phyloP scores from a whole-genome alignment of 768 basidiomycete species.

The Russula abietina region DNA sequence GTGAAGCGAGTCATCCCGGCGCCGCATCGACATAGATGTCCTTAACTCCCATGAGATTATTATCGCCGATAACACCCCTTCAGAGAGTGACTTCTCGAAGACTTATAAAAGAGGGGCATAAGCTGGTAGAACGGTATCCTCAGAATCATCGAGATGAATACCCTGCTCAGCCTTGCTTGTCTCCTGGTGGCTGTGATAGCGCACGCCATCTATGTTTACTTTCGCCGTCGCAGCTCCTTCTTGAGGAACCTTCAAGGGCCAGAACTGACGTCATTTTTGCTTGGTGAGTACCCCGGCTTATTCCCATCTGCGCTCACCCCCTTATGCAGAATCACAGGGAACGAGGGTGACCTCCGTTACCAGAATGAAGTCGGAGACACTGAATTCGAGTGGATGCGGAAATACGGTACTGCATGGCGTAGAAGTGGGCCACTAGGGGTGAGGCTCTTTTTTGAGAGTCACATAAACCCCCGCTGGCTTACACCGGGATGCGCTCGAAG shows the following conservation, averaged over 20 bases:
- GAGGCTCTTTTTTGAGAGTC: slow-evolving; percentile 2
- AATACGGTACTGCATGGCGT: slow-evolving; percentile 29
- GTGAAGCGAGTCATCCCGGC: slow-evolving; percentile 4
- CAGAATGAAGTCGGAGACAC: slow-evolving; percentile 31
- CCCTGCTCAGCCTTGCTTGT: slow-evolving; percentile 5
- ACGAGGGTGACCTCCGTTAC: slow-evolving; percentile 25
- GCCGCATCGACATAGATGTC: neutral
- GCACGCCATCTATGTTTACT: slow-evolving; percentile 1
- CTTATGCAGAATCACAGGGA: slow-evolving; percentile 23
- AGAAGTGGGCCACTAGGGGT: slow-evolving; percentile 25
- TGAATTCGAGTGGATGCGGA: slow-evolving; percentile 26
- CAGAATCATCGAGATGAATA: slow-evolving; percentile 8
- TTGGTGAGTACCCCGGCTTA: slow-evolving; percentile 2
- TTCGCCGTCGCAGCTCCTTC: slow-evolving; percentile 12
- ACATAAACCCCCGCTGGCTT: neutral
- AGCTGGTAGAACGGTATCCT: neutral
- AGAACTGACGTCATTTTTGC: slow-evolving; percentile 10
- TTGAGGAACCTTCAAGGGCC: slow-evolving; percentile 20
- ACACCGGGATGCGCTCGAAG: slow-evolving; percentile 11
- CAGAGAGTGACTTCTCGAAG: neutral
- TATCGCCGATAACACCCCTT: slow-evolving; percentile 8
- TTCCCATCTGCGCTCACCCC: neutral
- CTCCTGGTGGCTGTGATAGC: neutral
- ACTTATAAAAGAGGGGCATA: slow-evolving; percentile 3
- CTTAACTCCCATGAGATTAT: slow-evolving; percentile 7